These are phyloP conservation scores for Microcyclospora pomicola DNA, from an alignment of 2,329 filamentous ascomycete genomes.

Conservation along the genomic window DNA sequence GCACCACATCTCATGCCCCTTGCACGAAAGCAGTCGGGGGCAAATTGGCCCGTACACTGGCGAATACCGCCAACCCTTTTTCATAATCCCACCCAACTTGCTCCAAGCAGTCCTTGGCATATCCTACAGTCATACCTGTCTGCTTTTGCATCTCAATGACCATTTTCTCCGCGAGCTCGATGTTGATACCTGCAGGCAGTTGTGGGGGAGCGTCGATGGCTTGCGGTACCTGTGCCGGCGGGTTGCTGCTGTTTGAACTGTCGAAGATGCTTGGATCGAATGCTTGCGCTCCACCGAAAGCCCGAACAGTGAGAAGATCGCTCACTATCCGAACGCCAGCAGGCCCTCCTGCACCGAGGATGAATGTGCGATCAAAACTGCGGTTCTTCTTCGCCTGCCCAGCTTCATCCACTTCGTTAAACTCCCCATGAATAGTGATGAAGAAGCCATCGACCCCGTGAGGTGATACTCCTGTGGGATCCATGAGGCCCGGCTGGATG, in stretches of 20 bases:
- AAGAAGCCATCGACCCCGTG: conserved; percentile 64
- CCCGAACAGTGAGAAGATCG: conserved; percentile 62
- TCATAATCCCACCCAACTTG: conserved; percentile 71
- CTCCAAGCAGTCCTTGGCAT: conserved; percentile 66
- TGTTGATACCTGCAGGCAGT: conserved; percentile 16
- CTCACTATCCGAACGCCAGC: conserved; percentile 60
- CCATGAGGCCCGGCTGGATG: conserved; percentile 54
- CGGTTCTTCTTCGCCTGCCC: conserved; percentile 44
- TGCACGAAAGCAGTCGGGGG: conserved; percentile 30
- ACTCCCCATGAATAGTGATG: conserved; percentile 70
- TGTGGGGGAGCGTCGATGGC: conserved; percentile 13
- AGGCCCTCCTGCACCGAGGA: conserved; percentile 60
- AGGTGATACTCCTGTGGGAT: conserved; percentile 49
- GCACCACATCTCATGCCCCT: too few relatives aligned
- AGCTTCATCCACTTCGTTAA: conserved; percentile 54
- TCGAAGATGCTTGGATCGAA: conserved; percentile 27
- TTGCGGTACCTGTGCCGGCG: conserved; percentile 30
- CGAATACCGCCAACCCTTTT: conserved; percentile 60
- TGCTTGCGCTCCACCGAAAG: conserved; percentile 45
- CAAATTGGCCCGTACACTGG: conserved; percentile 50
- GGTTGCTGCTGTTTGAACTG: conserved; percentile 13
- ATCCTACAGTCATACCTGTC: conserved; percentile 68
- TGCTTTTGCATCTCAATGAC: conserved; percentile 55
- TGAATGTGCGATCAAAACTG: conserved; percentile 70
- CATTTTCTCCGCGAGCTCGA: conserved; percentile 40